Conservation (phyloP, 768 basidiomycete genomes). For the Punctularia strigosozonata region DNA sequence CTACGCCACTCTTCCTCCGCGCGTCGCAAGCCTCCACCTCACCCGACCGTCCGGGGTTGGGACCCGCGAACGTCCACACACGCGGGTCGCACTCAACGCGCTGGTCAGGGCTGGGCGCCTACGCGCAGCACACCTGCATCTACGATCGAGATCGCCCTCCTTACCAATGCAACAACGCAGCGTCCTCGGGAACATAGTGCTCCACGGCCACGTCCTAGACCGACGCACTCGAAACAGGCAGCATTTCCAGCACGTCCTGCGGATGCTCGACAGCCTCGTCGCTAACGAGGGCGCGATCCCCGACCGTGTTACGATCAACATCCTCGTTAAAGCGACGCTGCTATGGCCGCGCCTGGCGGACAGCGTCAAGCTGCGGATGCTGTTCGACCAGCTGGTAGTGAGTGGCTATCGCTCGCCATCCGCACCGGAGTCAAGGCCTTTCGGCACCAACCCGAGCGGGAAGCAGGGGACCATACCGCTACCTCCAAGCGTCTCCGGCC, state of each 20-base stretch:
- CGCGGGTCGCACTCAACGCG: too few relatives aligned
- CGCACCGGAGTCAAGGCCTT: neutral
- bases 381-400: slow-evolving; percentile 57
- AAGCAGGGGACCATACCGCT: slow-evolving; percentile 10
- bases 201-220: neutral
- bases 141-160: too few relatives aligned
- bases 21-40: too few relatives aligned
- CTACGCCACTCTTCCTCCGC: too few relatives aligned
- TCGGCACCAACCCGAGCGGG: slow-evolving; percentile 11
- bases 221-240: neutral
- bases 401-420: slow-evolving; percentile 34
- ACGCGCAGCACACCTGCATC: too few relatives aligned
- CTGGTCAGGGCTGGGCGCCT: too few relatives aligned
- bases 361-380: slow-evolving; percentile 27
- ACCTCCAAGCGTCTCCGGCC: slow-evolving; percentile 26
- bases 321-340: slow-evolving; percentile 51
- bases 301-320: slow-evolving; percentile 62
- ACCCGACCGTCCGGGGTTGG: too few relatives aligned
- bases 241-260: slow-evolving; percentile 26
- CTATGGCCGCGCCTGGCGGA: slow-evolving; percentile 35
- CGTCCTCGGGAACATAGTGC: neutral
- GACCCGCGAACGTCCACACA: too few relatives aligned
- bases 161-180: neutral
- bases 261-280: slow-evolving; percentile 30
- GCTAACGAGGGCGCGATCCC: slow-evolving; percentile 37